Evolutionary conservation across 495 filamentous ascomycete species (phyloP).

Genomic region (Aspergillus affinis): DNA sequence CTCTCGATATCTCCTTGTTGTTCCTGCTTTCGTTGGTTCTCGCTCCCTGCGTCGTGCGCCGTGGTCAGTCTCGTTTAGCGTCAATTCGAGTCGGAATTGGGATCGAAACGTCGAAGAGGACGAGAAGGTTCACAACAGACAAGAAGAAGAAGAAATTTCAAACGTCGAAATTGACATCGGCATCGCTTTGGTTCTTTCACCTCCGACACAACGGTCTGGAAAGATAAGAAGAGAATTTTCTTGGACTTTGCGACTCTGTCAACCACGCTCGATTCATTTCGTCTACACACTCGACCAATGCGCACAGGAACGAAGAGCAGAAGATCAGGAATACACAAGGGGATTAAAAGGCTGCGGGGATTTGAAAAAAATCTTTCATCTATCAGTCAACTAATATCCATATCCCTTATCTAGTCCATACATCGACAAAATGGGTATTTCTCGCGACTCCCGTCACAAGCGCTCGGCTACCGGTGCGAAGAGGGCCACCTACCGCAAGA

Average conservation of each 20-base stretch:
- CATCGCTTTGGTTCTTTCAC: constrained; percentile 7
- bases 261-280: not conserved
- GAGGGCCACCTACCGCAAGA: constrained; percentile 89
- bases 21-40: constrained; percentile 29
- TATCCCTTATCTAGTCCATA: constrained; percentile 39
- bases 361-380: not conserved
- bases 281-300: not conserved
- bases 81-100: not conserved
- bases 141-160: not conserved
- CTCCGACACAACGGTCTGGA: constrained; percentile 1
- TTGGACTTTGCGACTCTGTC: constrained; percentile 9
- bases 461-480: constrained; percentile 96
- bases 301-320: constrained; percentile 1
- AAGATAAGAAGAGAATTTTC: constrained; percentile 3
- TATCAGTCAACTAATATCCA: constrained; percentile 21
- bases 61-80: not conserved
- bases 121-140: constrained; percentile 2
- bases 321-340: not conserved
- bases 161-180: not conserved
- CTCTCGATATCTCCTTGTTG: constrained; percentile 17
- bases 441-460: constrained; percentile 98
- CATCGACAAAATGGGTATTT: constrained; percentile 95
- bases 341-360: not conserved
- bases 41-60: constrained; percentile 2
- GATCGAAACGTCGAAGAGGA: not conserved